Evolutionary conservation across 208 protist genomes (phyloP), one percentile per base, ranked within the genome.

Genomic region (Trypanosoma conorhini): DNA sequence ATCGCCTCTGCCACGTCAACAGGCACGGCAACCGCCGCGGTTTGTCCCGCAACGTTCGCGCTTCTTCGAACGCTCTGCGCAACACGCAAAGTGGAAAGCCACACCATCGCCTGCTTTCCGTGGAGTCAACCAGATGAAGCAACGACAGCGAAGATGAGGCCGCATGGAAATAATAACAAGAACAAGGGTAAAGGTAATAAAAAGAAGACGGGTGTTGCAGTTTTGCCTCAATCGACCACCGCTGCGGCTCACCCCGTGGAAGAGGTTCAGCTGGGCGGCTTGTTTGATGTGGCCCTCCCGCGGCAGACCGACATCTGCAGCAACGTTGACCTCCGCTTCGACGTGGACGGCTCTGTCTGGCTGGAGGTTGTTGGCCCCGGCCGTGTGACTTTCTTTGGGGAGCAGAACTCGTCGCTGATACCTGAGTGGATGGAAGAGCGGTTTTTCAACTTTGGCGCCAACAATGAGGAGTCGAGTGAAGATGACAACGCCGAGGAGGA

Each of bases 311-410:
- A 93, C 62, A 71, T 94, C 1, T 85, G 61, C 31, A 51, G 63
- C 7, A 56, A 77, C 38, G 70, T 96, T 24, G 72, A 90, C 63
- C 72, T 93, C 19, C 85, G 80, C 21, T 75, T 93, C 28, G 86
- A 87, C n/a, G 77, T 93, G 64, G 91, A 96, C 46, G 91, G 85
- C 7, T 83, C 80, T 13, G 86, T 84, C 17, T 73, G 76, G 73
- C 76, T 96, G 42, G 74, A 76, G 22, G 87, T 94, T 64, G 76
- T 83, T 31, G 91, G 91, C 0, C 91, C 91, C 4, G 88, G 88
- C 33, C 71, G 74, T 44, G 85, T 93, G 31, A 85, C 81, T 0
- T 88, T 96, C 48, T 88, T 79, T 21, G 91, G 91, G 0, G 85
- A 92, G 69, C 86, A 92, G 67, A 78, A 77, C 70, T 80, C 81